Conservation (phyloP, 2,329 filamentous ascomycete species). For the Phoma sp. region DNA sequence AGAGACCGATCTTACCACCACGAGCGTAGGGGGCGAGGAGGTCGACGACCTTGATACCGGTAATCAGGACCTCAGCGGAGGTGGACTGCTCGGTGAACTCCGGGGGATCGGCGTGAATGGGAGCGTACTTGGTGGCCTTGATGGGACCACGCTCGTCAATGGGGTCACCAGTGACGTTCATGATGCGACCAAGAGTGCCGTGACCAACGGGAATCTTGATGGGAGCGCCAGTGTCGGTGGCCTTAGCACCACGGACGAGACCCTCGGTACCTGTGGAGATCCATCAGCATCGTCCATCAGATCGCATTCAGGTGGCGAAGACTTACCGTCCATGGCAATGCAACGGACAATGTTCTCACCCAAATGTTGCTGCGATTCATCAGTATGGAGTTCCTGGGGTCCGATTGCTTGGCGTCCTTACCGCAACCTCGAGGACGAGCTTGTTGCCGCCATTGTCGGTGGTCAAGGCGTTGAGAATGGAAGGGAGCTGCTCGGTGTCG, state of each 20-base stretch:
- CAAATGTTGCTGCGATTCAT: conserved; percentile 83
- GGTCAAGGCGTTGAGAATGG: conserved; percentile 96
- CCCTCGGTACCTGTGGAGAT: conserved; percentile 84
- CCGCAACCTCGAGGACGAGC: conserved; percentile 94
- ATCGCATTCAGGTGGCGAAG: background rate
- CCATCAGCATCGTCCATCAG: conserved; percentile 26
- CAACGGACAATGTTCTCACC: conserved; percentile 98
- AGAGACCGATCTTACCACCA: conserved; percentile 99
- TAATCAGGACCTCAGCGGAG: conserved; percentile 92
- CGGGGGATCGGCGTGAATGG: conserved; percentile 95
- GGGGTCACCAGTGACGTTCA: conserved; percentile 99
- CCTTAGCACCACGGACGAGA: conserved; percentile 91
- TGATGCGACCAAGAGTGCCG: conserved; percentile 95
- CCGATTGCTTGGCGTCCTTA: conserved; percentile 60
- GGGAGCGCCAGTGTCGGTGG: conserved; percentile 86
- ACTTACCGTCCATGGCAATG: conserved; percentile 99
- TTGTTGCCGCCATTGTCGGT: conserved; percentile 91
- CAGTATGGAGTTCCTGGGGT: conserved; percentile 33
- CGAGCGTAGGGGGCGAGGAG: conserved; percentile 97
- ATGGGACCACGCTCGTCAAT: conserved; percentile 99
- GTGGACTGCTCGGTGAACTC: conserved; percentile 95
- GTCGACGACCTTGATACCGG: conserved; percentile 99
- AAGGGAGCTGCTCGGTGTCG: conserved; percentile 87
- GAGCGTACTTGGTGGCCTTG: conserved; percentile 84
- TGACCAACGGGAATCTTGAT: conserved; percentile 96